A percentile compares a stretch with the other conserved stretches of the same genome.
phyloP scores from a whole-genome alignment of 805 yeast species.

The Osmozyma mogii region DNA sequence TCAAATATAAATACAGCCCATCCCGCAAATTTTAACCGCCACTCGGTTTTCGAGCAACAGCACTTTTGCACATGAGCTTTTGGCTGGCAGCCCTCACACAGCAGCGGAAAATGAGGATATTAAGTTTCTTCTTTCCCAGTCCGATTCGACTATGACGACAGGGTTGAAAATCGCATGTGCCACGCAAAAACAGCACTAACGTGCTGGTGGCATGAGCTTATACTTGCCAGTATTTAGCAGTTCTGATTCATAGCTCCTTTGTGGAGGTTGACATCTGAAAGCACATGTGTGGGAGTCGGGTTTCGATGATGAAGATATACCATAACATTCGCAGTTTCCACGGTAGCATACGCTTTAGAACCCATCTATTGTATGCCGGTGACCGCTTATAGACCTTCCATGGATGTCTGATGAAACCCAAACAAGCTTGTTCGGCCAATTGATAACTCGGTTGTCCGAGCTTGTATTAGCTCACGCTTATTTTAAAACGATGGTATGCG shows the following conservation, averaged over 20 bases:
- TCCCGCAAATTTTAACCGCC: no score
- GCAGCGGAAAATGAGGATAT: constrained; percentile 39
- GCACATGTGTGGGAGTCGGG: constrained; percentile 21
- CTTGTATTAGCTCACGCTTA: no score
- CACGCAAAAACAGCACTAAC: constrained; percentile 22
- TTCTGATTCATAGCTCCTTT: constrained; percentile 42
- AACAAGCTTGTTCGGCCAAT: no score
- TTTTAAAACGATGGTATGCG: no score
- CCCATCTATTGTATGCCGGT: constrained; percentile 78
- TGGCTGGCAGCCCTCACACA: no score
- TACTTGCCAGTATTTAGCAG: constrained; percentile 81
- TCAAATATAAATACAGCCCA: no score
- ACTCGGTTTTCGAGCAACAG: no score
- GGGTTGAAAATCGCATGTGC: constrained; percentile 53
- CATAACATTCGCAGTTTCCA: constrained; percentile 93
- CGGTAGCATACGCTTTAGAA: constrained; percentile 81
- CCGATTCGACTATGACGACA: constrained; percentile 92
- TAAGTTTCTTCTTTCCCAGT: constrained; percentile 84
- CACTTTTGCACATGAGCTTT: no score
- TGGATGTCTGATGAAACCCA: constrained; percentile 77
- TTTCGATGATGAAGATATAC: constrained; percentile 63
- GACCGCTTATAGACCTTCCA: constrained; percentile 85
- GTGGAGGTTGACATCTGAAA: constrained; percentile 15
- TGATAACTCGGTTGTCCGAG: no score
- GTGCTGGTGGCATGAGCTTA: constrained; percentile 48